Evolutionary conservation across 2,329 filamentous ascomycete species (phyloP).

Genomic region (Chaetomium strumarium): DNA sequence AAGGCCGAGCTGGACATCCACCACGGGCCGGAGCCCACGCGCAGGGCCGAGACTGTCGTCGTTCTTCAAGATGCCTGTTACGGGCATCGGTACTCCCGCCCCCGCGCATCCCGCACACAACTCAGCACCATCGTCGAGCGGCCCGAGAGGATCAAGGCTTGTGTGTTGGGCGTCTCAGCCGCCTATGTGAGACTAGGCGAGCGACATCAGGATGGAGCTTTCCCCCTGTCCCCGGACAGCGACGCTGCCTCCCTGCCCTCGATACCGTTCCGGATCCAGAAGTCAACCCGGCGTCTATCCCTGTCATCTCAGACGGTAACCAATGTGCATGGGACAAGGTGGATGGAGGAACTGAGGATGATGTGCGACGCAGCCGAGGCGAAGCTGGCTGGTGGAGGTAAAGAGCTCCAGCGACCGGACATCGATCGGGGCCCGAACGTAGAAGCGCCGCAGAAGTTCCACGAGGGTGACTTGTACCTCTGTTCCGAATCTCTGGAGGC

Average conservation of each 20-base stretch:
- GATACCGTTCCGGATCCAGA: slow-evolving; percentile 78
- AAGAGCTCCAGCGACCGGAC: slow-evolving; percentile 68
- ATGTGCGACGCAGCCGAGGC: slow-evolving; percentile 79
- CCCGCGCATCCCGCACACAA: slow-evolving; percentile 64
- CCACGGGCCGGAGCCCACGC: slow-evolving; percentile 39
- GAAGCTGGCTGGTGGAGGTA: slow-evolving; percentile 69
- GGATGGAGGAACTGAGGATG: slow-evolving; percentile 85
- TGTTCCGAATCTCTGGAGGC: slow-evolving; percentile 80
- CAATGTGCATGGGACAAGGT: slow-evolving; percentile 82
- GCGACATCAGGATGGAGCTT: slow-evolving; percentile 64
- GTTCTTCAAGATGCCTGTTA: slow-evolving; percentile 92
- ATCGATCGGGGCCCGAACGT: slow-evolving; percentile 47
- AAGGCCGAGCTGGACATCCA: slow-evolving; percentile 61
- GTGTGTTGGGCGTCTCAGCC: slow-evolving; percentile 71
- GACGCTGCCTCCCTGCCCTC: slow-evolving; percentile 49
- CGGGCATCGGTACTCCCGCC: slow-evolving; percentile 83
- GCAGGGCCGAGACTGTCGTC: slow-evolving; percentile 62
- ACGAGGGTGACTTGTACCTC: slow-evolving; percentile 87
- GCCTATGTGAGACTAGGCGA: slow-evolving; percentile 90
- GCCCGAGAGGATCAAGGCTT: slow-evolving; percentile 83
- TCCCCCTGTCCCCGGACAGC: slow-evolving; percentile 60
- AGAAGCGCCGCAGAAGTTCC: slow-evolving; percentile 53
- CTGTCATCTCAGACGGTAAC: slow-evolving; percentile 74
- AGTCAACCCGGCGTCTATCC: slow-evolving; percentile 65
- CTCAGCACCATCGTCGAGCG: slow-evolving; percentile 85